phyloP scores from a whole-genome alignment of 208 protist species.

The Entamoeba dispar region DNA sequence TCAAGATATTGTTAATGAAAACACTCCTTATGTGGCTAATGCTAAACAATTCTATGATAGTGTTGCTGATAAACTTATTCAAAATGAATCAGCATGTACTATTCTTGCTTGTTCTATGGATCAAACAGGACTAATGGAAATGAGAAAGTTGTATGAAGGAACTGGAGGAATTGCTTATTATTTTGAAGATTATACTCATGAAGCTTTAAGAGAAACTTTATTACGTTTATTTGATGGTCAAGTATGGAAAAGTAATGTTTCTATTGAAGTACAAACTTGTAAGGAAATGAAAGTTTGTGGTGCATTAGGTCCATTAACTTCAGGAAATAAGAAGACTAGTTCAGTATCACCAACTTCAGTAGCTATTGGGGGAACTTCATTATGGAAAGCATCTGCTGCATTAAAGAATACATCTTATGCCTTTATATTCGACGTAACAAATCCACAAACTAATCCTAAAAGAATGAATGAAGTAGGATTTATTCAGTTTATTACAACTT shows the following conservation, averaged over 20 bases:
- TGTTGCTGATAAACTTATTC: background rate
- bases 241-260: background rate
- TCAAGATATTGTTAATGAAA: background rate
- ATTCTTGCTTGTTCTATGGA: slow-evolving; percentile 6
- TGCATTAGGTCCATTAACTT: background rate
- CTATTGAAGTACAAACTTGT: background rate
- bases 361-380: background rate
- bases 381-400: background rate
- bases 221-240: background rate
- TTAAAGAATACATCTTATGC: background rate
- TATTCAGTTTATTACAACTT: slow-evolving; percentile 11
- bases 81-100: background rate
- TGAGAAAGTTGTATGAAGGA: background rate
- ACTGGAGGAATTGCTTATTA: slow-evolving; percentile 9
- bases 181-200: background rate
- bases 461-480: background rate
- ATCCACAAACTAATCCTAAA: background rate
- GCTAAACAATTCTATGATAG: slow-evolving; percentile 3
- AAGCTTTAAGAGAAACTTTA: slow-evolving; percentile 9
- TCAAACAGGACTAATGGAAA: slow-evolving; percentile 18
- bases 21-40: background rate
- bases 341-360: background rate
- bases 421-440: slow-evolving; percentile 6
- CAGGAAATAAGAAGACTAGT: background rate
- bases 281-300: slow-evolving; percentile 9